Conservation (phyloP, 352 stramenopile species). For the Globisporangium heterothallicum region DNA sequence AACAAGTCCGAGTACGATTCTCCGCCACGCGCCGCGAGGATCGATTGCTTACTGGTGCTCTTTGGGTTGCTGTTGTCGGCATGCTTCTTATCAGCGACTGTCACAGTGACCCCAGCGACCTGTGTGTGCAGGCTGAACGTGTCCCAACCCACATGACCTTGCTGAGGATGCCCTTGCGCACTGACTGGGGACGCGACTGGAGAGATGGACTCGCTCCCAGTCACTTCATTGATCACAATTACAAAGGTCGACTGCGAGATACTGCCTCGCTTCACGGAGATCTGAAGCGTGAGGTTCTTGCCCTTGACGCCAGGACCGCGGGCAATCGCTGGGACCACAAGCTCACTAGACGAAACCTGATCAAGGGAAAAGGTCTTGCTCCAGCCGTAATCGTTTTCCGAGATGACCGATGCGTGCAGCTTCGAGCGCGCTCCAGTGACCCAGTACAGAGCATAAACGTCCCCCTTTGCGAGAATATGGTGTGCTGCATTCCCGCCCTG, state of each 20-base stretch:
- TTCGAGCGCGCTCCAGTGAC: constrained; percentile 41
- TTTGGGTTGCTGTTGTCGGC: constrained; percentile 1
- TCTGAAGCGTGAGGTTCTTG: constrained; percentile 30
- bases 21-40: too few species aligned
- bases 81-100: constrained; percentile 61
- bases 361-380: constrained; percentile 53
- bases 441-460: constrained; percentile 81
- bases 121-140: constrained; percentile 63
- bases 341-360: constrained; percentile 30
- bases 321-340: constrained; percentile 42
- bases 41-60: constrained; percentile 5
- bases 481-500: constrained; percentile 41
- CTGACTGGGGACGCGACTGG: not conserved
- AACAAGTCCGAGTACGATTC: not conserved
- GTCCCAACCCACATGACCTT: constrained; percentile 32
- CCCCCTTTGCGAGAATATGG: constrained; percentile 63
- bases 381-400: constrained; percentile 56
- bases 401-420: constrained; percentile 54
- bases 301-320: constrained; percentile 17
- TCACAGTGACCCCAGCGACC: constrained; percentile 63
- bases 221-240: constrained; percentile 47
- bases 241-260: constrained; percentile 72
- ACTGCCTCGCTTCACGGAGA: constrained; percentile 66
- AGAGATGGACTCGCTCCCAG: constrained; percentile 9
- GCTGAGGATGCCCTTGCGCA: not conserved